These are phyloP conservation scores for Phyllostachys edulis DNA, from an alignment of 176 grass and related monocot genomes.

Conservation along the genomic window DNA sequence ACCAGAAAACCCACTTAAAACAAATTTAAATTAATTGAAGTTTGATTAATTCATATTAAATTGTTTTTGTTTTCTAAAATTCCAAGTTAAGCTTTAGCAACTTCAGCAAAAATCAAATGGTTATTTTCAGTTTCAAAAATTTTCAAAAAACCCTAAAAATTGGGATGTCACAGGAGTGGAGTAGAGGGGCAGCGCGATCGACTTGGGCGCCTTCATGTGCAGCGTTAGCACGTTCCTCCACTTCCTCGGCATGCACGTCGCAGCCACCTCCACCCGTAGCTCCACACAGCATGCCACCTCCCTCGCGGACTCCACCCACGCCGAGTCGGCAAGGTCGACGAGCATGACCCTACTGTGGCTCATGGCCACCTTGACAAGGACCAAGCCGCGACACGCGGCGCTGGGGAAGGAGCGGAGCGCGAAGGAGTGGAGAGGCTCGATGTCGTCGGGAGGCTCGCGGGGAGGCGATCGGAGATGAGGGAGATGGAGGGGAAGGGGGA, in stretches of 20 bases:
- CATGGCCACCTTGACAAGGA: conserved; percentile 49
- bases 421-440: conserved; percentile 42
- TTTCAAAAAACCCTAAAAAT: too few relatives aligned
- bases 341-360: conserved; percentile 23
- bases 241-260: conserved; percentile 54
- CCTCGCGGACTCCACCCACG: conserved; percentile 41
- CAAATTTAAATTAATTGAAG: too few relatives aligned
- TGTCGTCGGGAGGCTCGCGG: conserved; percentile 33
- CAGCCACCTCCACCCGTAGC: conserved; percentile 44
- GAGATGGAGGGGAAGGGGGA: conserved; percentile 46
- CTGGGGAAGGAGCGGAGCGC: conserved; percentile 42
- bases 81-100: too few relatives aligned
- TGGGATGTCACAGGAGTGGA: too few relatives aligned
- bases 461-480: conserved; percentile 40
- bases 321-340: conserved; percentile 37
- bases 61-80: too few relatives aligned
- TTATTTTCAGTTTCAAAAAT: too few relatives aligned
- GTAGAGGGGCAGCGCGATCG: conserved; percentile 60
- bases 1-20: too few relatives aligned
- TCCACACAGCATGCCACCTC: conserved; percentile 30
- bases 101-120: too few relatives aligned
- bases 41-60: too few relatives aligned
- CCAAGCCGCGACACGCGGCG: conserved; percentile 43
- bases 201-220: conserved; percentile 57
- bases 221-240: conserved; percentile 66